Evolutionary conservation across 2,329 filamentous ascomycete genomes (phyloP), one percentile per base, ranked within the genome.

Genomic region (Epichloe bromicola): DNA sequence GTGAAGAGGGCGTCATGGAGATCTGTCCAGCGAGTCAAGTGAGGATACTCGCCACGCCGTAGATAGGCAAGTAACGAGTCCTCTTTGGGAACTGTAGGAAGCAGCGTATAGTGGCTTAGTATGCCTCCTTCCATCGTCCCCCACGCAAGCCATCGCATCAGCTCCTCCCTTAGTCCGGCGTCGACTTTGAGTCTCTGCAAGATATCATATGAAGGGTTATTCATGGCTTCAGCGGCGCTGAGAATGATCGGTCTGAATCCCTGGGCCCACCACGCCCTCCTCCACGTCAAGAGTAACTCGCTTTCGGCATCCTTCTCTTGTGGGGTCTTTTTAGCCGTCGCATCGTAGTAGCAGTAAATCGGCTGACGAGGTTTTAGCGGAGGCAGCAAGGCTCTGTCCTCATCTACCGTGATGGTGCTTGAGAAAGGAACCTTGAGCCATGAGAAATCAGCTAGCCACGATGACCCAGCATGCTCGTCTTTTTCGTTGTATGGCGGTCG

Each of bases 241-340:
- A 97, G 69, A 40, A 97, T 85, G 7, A 93, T 75, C 0, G 93
- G 91, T 55, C 76, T 82, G 69, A 97, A 96, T 11, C 91, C 93
- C 60, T 94, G 82, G 0, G 90, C 88, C 87, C 88, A 97, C 89
- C 91, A 97, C 3, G 91, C 90, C 44, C 88, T 79, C 54, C 90
- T 79, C 93, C 93, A 97, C 49, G 86, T 85, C 52, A 95, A 71
- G 46, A 97, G 74, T 53, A 97, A 70, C 53, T 83, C 78, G 61
- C 84, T 84, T 64, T 96, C 87, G 4, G 87, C 86, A 53, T 85
- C 78, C 58, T 79, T 79, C 48, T 79, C 75, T 17, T 77, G 76
- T 46, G 77, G 74, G 34, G 85, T 77, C 65, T 83, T 83, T 54
- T 76, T 69, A 17, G 74, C 65, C 4, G 78, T 80, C 11, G 79